Evolutionary conservation across 2,329 filamentous ascomycete species (phyloP).

Genomic region (Nemania serpens): DNA sequence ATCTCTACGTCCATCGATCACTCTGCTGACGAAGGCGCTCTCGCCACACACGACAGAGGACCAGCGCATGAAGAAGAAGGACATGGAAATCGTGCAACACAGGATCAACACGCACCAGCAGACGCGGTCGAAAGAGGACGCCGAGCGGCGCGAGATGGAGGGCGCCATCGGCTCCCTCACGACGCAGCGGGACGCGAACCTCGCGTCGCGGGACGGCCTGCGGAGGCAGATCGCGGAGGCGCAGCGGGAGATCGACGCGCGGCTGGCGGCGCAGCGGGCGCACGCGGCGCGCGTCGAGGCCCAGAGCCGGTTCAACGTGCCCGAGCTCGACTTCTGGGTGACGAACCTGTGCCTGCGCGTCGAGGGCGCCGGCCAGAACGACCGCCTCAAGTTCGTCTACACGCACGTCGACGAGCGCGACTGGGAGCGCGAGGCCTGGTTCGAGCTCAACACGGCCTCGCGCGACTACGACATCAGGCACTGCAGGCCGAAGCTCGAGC

Average conservation of each 20-base stretch:
- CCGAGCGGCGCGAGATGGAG: constrained; percentile 78
- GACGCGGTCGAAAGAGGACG: constrained; percentile 74
- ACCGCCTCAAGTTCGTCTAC: constrained; percentile 88
- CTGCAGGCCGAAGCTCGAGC: constrained; percentile 80
- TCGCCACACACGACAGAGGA: constrained; percentile 67
- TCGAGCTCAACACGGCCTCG: constrained; percentile 81
- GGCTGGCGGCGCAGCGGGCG: constrained; percentile 71
- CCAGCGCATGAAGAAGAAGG: constrained; percentile 84
- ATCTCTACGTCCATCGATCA: not conserved
- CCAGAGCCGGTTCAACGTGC: constrained; percentile 86
- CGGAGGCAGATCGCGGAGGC: constrained; percentile 67
- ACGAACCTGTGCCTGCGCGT: constrained; percentile 86
- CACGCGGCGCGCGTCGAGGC: constrained; percentile 77
- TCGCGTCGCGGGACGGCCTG: constrained; percentile 60
- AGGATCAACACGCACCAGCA: constrained; percentile 74
- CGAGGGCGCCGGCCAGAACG: constrained; percentile 82
- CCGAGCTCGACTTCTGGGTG: constrained; percentile 96
- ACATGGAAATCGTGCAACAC: constrained; percentile 80
- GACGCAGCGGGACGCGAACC: constrained; percentile 64
- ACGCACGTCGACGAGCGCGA: constrained; percentile 84
- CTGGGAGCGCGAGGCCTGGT: constrained; percentile 89
- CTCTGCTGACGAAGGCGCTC: constrained; percentile 2
- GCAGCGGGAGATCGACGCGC: constrained; percentile 70
- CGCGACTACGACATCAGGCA: constrained; percentile 85
- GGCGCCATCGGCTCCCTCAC: constrained; percentile 62